Base-by-base conservation (phyloP, 148 eudicot species). In the Suaeda aralocaspica region DNA sequence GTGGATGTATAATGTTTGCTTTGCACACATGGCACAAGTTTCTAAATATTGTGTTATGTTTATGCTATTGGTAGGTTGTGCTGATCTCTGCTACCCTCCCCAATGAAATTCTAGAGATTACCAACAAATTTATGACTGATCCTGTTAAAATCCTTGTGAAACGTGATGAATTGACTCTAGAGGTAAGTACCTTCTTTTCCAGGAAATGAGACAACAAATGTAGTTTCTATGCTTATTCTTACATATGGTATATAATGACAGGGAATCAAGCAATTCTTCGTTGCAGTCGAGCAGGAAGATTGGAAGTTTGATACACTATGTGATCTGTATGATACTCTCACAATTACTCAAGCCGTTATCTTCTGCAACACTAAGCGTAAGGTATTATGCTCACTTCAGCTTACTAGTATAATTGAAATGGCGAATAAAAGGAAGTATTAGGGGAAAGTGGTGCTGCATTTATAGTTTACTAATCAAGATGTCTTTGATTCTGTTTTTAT, bases 101-200 rank as follows among this genome's bases (percentile, higher is more conserved):
- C 45, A 93, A 93, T 87, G 98, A 93, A 77, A 93, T 93, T 80
- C 57, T 93, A 82, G 98, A 93, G 90, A 93, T 93, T 0, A 93
- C 98, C 64, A 87, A 84, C 87, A 93, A 93, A 75, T 93, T 93
- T 75, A 93, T 93, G 98, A 87, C 96, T 19, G 98, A 93, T 78
- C 98, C 96, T 66, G 91, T 93, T 64, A 79, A 96, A 45, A 93
- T 93, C 77, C 96, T 91, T 64, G 98, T 90, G 51, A 93, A 93
- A 77, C 96, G 95, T 91, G 98, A 93, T 88, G 98, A 93, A 66
- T 83, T 93, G 92, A 93, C 98, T 72, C 88, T 93, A 29, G 96
- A 93, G 92, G 98, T 87, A 69, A 62, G 84, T 31, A 66, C 48
- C 26, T 57, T 48, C 22, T 49, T 26, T 25, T 3, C 45, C 30